Base-by-base conservation (phyloP, 306 rosid genomes). In the Castanea crenata region DNA sequence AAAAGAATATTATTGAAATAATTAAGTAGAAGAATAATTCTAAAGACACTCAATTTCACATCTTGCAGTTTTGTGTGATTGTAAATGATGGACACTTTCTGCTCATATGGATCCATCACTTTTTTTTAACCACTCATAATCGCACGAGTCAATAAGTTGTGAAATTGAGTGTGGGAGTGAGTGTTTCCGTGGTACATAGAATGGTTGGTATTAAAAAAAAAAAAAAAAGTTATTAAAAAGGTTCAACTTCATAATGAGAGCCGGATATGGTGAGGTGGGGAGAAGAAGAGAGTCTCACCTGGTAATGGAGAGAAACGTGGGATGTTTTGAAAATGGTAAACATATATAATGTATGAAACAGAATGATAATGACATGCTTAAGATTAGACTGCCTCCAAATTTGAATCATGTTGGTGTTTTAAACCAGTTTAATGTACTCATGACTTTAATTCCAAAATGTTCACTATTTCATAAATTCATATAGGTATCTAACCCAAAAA, bases 261-360 rank as follows among this genome's bases (percentile, higher is more conserved):
- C 5, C 67, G 34, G 67, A 59, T 59, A 11, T 59, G 67, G 25
- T 12, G 13, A 58, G 64, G 51, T 63, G 49, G 8, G 12, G 29
- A 25, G 32, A 5, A 9, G 4, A 12, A 20, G 67, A 3, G 27
- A 12, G 29, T 1, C 9, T 18, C 14, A n/a, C 32, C 21, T 2
- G 20, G 8, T 31, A 0, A 59, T 34, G 71, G 71, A 67, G 71
- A 67, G 71, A 67, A 67, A 67, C 71, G 51, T 67, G 71, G 71
- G 71, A 23, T 32, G 51, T 19, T 67, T 62, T 62, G 69, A 63
- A 63, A 25, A 63, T 14, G 51, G 35, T 67, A 67, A 29, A 3
- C 72, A 67, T 67, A 32, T 31, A 32, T 8, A 19, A 34, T 34
- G 7, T 34, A 34, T 8, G 34, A 13, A 35, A 67, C 51, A 34